Conservation (phyloP, 2,329 filamentous ascomycete genomes). For the Aspergillus vadensis region DNA sequence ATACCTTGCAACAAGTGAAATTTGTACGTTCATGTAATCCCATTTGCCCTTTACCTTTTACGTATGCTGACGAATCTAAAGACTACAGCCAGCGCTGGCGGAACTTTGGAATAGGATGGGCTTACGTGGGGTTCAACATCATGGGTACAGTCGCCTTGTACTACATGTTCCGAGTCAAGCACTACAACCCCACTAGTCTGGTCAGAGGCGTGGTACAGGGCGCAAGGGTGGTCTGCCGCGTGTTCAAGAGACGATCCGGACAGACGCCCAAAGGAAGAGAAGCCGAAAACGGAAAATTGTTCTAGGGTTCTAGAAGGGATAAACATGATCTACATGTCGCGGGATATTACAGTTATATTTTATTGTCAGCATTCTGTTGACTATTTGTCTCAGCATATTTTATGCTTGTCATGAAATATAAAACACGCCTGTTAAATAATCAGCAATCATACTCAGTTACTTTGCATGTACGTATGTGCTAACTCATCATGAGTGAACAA, state of each 20-base stretch:
- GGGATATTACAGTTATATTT: not conserved
- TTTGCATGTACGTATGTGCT: too few species aligned
- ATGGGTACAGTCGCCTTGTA: slow-evolving; percentile 58
- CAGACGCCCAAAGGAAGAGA: slow-evolving; percentile 32
- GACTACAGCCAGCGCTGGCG: slow-evolving; percentile 65
- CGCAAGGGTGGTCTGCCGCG: slow-evolving; percentile 30
- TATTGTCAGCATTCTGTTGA: not conserved
- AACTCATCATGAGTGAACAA: too few species aligned
- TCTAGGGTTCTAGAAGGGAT: slow-evolving; percentile 1
- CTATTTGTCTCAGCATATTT: not conserved
- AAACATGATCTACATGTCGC: not conserved
- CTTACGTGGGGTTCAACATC: slow-evolving; percentile 63
- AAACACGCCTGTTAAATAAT: not conserved
- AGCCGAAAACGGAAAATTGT: slow-evolving; percentile 33
- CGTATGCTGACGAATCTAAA: not conserved
- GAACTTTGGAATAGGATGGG: slow-evolving; percentile 67
- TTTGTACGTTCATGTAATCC: slow-evolving; percentile 31
- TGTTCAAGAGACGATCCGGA: slow-evolving; percentile 36
- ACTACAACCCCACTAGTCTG: slow-evolving; percentile 42
- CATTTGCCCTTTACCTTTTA: not conserved
- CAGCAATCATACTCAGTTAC: not conserved
- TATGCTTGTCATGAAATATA: not conserved
- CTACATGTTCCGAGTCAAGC: slow-evolving; percentile 48
- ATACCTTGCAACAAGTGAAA: slow-evolving; percentile 49
- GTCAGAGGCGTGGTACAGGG: slow-evolving; percentile 26